These are phyloP conservation scores for Xylariaceae sp. DNA, from an alignment of 2,329 filamentous ascomycete genomes.

Conservation along the genomic window DNA sequence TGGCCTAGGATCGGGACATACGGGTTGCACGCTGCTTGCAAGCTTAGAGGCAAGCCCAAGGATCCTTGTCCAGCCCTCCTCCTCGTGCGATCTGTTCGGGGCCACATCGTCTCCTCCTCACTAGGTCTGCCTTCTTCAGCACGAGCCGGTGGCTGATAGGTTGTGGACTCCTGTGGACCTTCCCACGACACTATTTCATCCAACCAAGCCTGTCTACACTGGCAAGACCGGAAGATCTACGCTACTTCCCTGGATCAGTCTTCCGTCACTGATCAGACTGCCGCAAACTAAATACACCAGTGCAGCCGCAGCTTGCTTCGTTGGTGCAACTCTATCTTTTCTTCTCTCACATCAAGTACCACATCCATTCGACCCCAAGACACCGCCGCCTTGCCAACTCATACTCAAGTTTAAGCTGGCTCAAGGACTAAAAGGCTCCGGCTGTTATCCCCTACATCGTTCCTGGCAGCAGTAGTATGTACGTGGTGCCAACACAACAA, in stretches of 20 bases:
- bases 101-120: slow-evolving; percentile 3
- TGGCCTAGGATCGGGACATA: slow-evolving; percentile 15
- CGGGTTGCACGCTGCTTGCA: slow-evolving; percentile 16
- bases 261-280: slow-evolving; percentile 25
- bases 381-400: slow-evolving; percentile 24
- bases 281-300: slow-evolving; percentile 34
- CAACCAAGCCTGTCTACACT: slow-evolving; percentile 18
- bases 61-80: slow-evolving; percentile 17
- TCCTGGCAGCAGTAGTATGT: slow-evolving; percentile 29
- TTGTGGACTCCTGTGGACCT: slow-evolving; percentile 22
- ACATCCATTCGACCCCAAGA: slow-evolving; percentile 20
- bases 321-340: slow-evolving; percentile 29
- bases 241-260: slow-evolving; percentile 27
- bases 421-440: slow-evolving; percentile 30
- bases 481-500: slow-evolving; percentile 28
- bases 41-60: background rate
- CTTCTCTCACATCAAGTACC: slow-evolving; percentile 24
- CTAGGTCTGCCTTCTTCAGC: slow-evolving; percentile 21
- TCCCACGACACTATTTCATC: slow-evolving; percentile 26
- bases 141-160: slow-evolving; percentile 23
- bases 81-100: slow-evolving; percentile 15
- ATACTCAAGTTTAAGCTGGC: slow-evolving; percentile 25
- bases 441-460: slow-evolving; percentile 21
- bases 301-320: slow-evolving; percentile 28
- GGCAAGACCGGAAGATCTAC: slow-evolving; percentile 25